Percentiles rank a stretch among this genome's conserved stretches.
These are phyloP conservation scores for Phaeosphaeriaceae sp. DNA, from an alignment of 2,329 filamentous ascomycete species.

Conservation along the genomic window DNA sequence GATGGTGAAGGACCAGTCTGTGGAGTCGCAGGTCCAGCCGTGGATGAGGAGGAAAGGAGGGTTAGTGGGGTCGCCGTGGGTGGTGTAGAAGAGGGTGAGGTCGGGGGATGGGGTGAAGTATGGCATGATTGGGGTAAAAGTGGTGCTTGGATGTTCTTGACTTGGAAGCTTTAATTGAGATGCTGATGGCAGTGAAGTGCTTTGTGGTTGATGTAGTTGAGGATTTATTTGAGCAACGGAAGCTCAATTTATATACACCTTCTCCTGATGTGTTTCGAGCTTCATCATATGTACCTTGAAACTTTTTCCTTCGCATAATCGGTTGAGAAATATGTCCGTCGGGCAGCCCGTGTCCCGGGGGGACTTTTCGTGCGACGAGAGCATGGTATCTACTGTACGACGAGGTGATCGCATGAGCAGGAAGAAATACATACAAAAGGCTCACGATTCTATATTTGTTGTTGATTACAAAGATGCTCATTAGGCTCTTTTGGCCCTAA, in stretches of 20 bases:
- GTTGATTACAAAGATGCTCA: neutral
- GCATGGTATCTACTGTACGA: neutral
- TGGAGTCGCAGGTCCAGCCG: conserved; percentile 22
- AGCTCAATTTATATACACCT: too few species aligned
- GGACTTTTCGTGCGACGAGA: neutral
- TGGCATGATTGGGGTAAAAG: conserved; percentile 14
- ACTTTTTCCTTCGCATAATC: neutral
- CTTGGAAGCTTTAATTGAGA: neutral
- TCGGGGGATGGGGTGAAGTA: conserved; percentile 12
- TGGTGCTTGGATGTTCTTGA: too few species aligned
- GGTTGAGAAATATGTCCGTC: neutral
- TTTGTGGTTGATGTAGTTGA: too few species aligned
- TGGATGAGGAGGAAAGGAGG: conserved; percentile 26
- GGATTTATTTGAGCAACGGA: too few species aligned
- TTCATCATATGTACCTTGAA: too few species aligned
- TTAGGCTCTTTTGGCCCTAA: neutral
- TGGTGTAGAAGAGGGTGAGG: conserved; percentile 27
- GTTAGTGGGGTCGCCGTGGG: conserved; percentile 11
- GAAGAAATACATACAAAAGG: neutral
- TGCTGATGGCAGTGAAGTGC: neutral
- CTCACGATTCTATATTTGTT: neutral
- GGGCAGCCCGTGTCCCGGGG: neutral
- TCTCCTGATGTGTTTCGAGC: neutral
- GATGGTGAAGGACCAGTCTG: conserved; percentile 27
- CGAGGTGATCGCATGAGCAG: neutral